A percentile compares a stretch with the other conserved stretches of the same genome.
These are phyloP conservation scores for Samsoniella hepiali DNA, from an alignment of 2,329 filamentous ascomycete species.

Conservation along the genomic window DNA sequence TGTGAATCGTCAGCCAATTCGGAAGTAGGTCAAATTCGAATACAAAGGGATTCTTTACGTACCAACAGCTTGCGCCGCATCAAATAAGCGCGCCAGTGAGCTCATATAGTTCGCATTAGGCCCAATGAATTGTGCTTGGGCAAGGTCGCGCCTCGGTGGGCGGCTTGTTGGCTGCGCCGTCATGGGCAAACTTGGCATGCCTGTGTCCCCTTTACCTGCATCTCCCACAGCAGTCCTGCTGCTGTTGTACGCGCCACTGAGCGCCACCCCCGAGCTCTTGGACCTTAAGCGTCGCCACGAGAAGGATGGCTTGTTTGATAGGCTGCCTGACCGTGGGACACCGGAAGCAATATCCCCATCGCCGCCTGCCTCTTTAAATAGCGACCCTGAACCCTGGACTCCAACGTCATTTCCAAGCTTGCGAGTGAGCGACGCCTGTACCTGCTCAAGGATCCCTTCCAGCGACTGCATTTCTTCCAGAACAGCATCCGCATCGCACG, in stretches of 20 bases:
- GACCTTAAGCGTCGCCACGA: slow-evolving; percentile 88
- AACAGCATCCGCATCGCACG: slow-evolving; percentile 84
- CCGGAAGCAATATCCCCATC: slow-evolving; percentile 43
- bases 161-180: slow-evolving; percentile 61
- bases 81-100: slow-evolving; percentile 83
- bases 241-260: slow-evolving; percentile 47
- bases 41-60: slow-evolving; percentile 35
- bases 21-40: neutral
- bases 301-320: slow-evolving; percentile 65
- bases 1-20: slow-evolving; percentile 33
- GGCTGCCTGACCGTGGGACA: slow-evolving; percentile 56
- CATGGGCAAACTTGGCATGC: slow-evolving; percentile 74
- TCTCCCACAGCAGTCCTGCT: slow-evolving; percentile 25
- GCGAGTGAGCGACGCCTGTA: slow-evolving; percentile 71
- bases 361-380: slow-evolving; percentile 68
- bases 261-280: slow-evolving; percentile 74
- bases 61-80: slow-evolving; percentile 91
- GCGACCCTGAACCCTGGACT: slow-evolving; percentile 64
- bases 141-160: slow-evolving; percentile 68
- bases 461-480: slow-evolving; percentile 91
- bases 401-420: slow-evolving; percentile 94
- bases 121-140: slow-evolving; percentile 68
- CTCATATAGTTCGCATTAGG: slow-evolving; percentile 90
- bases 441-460: slow-evolving; percentile 81
- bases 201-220: slow-evolving; percentile 36